A percentile compares a stretch with the other conserved stretches of the same genome.
Evolutionary conservation across 352 stramenopile species (phyloP).

Genomic region (Phytophthora aleatoria): DNA sequence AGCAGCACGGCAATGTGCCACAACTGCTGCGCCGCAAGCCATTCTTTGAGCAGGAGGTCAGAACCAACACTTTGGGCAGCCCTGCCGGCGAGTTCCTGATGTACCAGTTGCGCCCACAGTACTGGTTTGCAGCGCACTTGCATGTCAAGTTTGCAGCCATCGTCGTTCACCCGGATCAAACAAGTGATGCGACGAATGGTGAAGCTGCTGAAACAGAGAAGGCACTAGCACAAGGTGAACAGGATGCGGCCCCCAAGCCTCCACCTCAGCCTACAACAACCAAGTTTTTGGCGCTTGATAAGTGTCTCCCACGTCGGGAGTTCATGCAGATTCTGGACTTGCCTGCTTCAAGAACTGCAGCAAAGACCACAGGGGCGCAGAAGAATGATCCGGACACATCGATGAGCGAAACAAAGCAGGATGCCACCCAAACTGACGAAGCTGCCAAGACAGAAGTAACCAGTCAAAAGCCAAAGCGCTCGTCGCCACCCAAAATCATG

Average conservation of each 20-base stretch:
- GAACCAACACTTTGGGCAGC: slow-evolving; percentile 94
- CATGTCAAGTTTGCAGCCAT: slow-evolving; percentile 98
- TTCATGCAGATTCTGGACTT: slow-evolving; percentile 96
- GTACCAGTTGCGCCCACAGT: slow-evolving; percentile 89
- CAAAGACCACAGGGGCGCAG: neutral
- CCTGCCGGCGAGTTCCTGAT: slow-evolving; percentile 93
- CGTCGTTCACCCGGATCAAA: slow-evolving; percentile 76
- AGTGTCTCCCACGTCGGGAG: slow-evolving; percentile 95
- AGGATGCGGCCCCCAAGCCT: slow-evolving; percentile 12
- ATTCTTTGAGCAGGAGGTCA: slow-evolving; percentile 95
- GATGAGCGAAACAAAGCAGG: slow-evolving; percentile 10
- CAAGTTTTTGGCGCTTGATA: slow-evolving; percentile 95
- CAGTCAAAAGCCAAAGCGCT: neutral
- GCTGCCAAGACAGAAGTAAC: slow-evolving; percentile 4
- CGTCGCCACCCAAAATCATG: slow-evolving; percentile 67
- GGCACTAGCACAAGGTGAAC: slow-evolving; percentile 1
- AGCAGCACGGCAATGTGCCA: slow-evolving; percentile 92
- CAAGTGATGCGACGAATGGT: slow-evolving; percentile 1
- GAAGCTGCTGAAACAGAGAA: slow-evolving; percentile 11
- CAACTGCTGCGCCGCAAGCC: slow-evolving; percentile 93
- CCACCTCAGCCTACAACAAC: slow-evolving; percentile 27
- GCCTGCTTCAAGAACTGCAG: slow-evolving; percentile 8
- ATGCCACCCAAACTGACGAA: slow-evolving; percentile 2
- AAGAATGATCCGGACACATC: neutral
- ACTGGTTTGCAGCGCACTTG: slow-evolving; percentile 98